These are phyloP conservation scores for Penicillium ucsense DNA, from an alignment of 495 filamentous ascomycete species.

Conservation along the genomic window DNA sequence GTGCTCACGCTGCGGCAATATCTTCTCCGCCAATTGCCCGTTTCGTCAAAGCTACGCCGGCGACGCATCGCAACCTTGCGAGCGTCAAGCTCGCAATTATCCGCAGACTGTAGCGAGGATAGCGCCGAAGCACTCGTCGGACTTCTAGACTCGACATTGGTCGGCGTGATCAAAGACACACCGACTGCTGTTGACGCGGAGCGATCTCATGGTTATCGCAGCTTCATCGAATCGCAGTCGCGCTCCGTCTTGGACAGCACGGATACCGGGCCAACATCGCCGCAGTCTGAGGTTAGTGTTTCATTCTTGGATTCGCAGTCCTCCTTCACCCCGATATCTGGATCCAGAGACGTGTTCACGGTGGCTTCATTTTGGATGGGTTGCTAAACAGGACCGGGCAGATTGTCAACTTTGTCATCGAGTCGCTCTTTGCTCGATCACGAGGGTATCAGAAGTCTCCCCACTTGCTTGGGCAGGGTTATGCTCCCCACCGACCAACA, in stretches of 20 bases:
- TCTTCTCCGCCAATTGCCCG: conserved; percentile 44
- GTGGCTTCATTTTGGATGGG: no score
- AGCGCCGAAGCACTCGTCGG: conserved; percentile 23
- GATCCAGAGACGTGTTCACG: no score
- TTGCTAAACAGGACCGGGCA: conserved; percentile 22
- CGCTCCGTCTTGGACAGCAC: conserved; percentile 24
- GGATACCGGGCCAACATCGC: conserved; percentile 28
- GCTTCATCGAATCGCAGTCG: conserved; percentile 54
- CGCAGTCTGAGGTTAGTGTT: conserved; percentile 52
- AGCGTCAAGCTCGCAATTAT: background rate
- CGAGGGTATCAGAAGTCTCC: conserved; percentile 43
- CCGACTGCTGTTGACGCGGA: conserved; percentile 26
- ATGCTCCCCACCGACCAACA: conserved; percentile 33
- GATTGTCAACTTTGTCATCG: conserved; percentile 80
- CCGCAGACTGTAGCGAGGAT: background rate
- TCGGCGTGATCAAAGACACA: conserved; percentile 41
- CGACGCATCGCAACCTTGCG: conserved; percentile 36
- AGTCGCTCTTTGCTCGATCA: conserved; percentile 56
- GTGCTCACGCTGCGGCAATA: conserved; percentile 65
- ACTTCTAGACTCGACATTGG: conserved; percentile 59
- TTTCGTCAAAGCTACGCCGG: conserved; percentile 41
- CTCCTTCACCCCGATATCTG: no score
- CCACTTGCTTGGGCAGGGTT: conserved; percentile 75
- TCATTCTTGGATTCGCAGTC: background rate
- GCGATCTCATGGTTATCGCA: conserved; percentile 46